These are phyloP conservation scores for Diaporthe ampelina DNA, from an alignment of 2,329 filamentous ascomycete genomes.

Conservation along the genomic window DNA sequence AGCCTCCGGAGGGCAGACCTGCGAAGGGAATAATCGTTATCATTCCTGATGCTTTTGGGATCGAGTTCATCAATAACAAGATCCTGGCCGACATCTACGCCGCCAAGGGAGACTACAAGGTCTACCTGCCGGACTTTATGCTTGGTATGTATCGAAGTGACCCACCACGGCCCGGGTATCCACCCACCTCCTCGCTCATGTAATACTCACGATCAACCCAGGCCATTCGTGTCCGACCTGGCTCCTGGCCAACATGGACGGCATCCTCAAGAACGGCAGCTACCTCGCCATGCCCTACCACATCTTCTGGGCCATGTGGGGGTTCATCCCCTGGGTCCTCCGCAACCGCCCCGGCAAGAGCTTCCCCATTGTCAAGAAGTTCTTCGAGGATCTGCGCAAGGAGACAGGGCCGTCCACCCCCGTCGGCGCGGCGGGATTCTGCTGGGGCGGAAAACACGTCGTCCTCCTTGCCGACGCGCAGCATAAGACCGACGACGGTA, in stretches of 20 bases:
- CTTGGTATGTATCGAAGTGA: conserved; percentile 46
- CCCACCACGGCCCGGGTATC: neutral
- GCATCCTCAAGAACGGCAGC: conserved; percentile 44
- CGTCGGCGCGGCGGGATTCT: conserved; percentile 71
- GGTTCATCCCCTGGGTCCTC: conserved; percentile 51
- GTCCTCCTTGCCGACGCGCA: conserved; percentile 59
- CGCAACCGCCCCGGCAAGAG: conserved; percentile 50
- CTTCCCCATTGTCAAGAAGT: conserved; percentile 52
- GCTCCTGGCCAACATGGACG: conserved; percentile 49
- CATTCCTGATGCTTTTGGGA: conserved; percentile 69
- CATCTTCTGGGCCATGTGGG: conserved; percentile 45
- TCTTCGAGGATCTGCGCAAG: conserved; percentile 54
- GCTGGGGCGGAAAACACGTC: conserved; percentile 73
- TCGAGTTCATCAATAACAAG: conserved; percentile 66
- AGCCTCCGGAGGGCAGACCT: conserved; percentile 49
- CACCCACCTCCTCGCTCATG: neutral
- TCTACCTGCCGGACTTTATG: conserved; percentile 72
- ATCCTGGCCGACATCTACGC: conserved; percentile 68
- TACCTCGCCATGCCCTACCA: conserved; percentile 50
- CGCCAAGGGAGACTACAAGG: conserved; percentile 61
- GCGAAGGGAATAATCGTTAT: conserved; percentile 66
- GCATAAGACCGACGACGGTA: conserved; percentile 47
- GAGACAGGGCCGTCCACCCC: conserved; percentile 49
- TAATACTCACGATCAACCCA: conserved; percentile 24
- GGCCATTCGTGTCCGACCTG: conserved; percentile 50